Evolutionary conservation across 805 yeast species (phyloP), one percentile per base, ranked within the genome.

Genomic region (Candida gorgasii): DNA sequence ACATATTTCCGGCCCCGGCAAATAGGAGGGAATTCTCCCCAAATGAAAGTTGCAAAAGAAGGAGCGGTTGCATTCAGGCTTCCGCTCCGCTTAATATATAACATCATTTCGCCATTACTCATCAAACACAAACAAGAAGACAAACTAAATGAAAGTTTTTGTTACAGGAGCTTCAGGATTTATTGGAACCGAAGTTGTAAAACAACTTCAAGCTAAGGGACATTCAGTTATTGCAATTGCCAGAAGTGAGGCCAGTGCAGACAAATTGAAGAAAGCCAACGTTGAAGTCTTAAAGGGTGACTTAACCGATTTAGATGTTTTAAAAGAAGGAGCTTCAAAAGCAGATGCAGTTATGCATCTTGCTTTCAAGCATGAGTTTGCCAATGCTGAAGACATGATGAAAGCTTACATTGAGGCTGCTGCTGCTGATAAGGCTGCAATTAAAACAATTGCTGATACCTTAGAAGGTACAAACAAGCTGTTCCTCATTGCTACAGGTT

Each of bases 111-210:
- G n/a, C n/a, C n/a, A n/a, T n/a, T n/a, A n/a, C n/a, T n/a, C n/a
- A n/a, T n/a, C n/a, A n/a, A n/a, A n/a, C n/a, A n/a, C n/a, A n/a
- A n/a, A n/a, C n/a, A n/a, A n/a, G n/a, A n/a, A n/a, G n/a, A n/a
- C n/a, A n/a, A n/a, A n/a, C n/a, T 13, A 33, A 26, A 54, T 55
- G 57, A 63, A 57, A 42, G 51, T 54, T 13, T 64, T 65, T 48
- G 54, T 66, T 28, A 65, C 72, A 12, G 70, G 72, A 26, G 69
- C 54, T 18, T 47, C 67, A 3, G 70, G 72, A 0, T 63, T 54
- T 39, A 48, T 64, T 31, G 73, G 72, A 1, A 23, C 54, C 0
- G 40, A 41, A 2, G 51, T 59, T 15, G 44, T 54, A 16, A 32
- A 52, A 15, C 54, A 48, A 14, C 42, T 65, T 8, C 20, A 57